Evolutionary conservation across 768 basidiomycete genomes (phyloP).

Genomic region (Russula earlei): DNA sequence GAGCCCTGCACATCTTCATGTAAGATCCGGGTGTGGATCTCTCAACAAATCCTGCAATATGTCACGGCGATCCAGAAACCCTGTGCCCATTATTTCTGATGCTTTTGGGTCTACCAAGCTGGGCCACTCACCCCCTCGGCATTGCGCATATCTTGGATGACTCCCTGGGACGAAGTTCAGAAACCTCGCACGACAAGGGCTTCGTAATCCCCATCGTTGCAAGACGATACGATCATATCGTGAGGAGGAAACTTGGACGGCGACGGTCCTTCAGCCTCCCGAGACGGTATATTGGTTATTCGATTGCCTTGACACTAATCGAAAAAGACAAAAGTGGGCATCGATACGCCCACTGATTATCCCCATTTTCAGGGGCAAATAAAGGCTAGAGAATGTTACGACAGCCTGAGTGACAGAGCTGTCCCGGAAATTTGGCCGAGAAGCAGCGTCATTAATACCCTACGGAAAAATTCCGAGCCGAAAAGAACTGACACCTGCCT

Average conservation of each 20-base stretch:
- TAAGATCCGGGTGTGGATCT: too few species aligned
- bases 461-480: background rate
- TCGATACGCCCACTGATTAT: background rate
- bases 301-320: background rate
- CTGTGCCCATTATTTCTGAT: background rate
- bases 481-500: background rate
- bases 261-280: background rate
- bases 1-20: too few species aligned
- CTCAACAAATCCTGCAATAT: too few species aligned
- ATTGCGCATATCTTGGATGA: background rate
- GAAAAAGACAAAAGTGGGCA: background rate
- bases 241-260: background rate
- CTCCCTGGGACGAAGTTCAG: too few species aligned
- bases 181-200: too few species aligned
- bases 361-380: background rate
- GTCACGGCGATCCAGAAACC: background rate
- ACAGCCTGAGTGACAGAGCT: too few species aligned
- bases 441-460: background rate
- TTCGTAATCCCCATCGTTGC: too few species aligned
- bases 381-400: background rate
- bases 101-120: background rate
- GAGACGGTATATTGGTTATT: background rate
- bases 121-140: background rate
- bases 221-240: background rate
- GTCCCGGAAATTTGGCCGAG: background rate